Evolutionary conservation across 352 stramenopile species (phyloP).

Genomic region (Phytopythium boreale): DNA sequence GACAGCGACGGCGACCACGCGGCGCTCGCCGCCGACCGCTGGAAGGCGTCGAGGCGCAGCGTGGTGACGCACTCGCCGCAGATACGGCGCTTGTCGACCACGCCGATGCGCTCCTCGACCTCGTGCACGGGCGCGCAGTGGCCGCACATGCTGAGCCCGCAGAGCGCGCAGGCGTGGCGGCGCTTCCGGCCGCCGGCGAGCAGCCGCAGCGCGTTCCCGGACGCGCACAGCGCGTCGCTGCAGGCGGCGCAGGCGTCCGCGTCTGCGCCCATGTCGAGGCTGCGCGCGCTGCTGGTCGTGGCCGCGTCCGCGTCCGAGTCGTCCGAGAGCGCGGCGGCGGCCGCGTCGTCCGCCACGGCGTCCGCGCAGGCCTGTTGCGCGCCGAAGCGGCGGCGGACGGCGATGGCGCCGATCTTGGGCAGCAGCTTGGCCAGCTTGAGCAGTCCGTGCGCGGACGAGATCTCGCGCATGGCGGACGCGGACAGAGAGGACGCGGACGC

Average conservation of each 20-base stretch:
- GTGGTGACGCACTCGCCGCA: constrained; percentile 37
- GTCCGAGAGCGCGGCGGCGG: background rate
- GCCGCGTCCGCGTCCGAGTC: background rate
- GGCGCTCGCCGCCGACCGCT: background rate
- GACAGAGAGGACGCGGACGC: background rate
- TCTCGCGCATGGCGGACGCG: constrained; percentile 12
- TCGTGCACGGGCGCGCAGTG: constrained; percentile 36
- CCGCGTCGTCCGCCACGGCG: constrained; percentile 1
- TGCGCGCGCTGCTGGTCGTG: background rate
- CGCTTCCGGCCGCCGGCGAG: constrained; percentile 24
- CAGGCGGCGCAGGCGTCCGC: constrained; percentile 25
- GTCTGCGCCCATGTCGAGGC: constrained; percentile 3
- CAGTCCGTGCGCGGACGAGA: constrained; percentile 14
- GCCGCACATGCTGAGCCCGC: constrained; percentile 29
- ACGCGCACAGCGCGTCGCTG: constrained; percentile 20
- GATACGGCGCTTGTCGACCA: constrained; percentile 33
- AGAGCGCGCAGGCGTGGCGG: constrained; percentile 32
- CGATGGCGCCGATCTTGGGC: constrained; percentile 30
- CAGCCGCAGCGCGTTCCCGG: constrained; percentile 9
- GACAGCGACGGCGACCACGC: constrained; percentile 3
- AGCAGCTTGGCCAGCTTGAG: constrained; percentile 29
- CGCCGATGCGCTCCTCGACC: constrained; percentile 34
- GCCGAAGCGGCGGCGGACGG: constrained; percentile 25
- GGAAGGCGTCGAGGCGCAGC: constrained; percentile 29
- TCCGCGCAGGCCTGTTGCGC: constrained; percentile 18